Evolutionary conservation across 2,329 filamentous ascomycete species (phyloP).

Genomic region (Colletotrichum cuscutae): DNA sequence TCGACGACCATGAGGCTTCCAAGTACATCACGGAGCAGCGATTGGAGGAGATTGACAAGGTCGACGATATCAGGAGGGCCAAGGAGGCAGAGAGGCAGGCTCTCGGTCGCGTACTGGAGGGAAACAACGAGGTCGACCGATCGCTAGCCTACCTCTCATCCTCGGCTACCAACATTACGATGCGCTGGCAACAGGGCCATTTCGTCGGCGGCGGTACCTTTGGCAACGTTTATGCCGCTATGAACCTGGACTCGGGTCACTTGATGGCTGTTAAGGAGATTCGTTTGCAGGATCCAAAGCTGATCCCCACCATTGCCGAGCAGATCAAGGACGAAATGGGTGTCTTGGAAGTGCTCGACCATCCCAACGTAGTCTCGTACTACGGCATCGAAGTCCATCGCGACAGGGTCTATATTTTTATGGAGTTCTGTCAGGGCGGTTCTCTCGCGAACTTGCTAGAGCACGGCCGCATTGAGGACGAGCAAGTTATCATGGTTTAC

Average conservation of each 20-base stretch:
- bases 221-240: conserved; percentile 95
- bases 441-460: conserved; percentile 90
- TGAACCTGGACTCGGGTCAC: conserved; percentile 95
- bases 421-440: conserved; percentile 98
- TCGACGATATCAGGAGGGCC: conserved; percentile 82
- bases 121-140: conserved; percentile 93
- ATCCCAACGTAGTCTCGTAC: conserved; percentile 97
- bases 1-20: conserved; percentile 87
- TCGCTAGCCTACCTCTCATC: conserved; percentile 94
- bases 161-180: conserved; percentile 91
- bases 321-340: conserved; percentile 98
- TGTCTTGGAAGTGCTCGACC: conserved; percentile 92
- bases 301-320: conserved; percentile 92
- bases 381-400: conserved; percentile 98
- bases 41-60: conserved; percentile 74
- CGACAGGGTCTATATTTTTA: conserved; percentile 99
- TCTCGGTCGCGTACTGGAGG: conserved; percentile 90
- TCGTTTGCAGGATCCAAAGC: conserved; percentile 92
- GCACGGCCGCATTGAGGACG: conserved; percentile 96
- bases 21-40: conserved; percentile 80
- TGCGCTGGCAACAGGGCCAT: conserved; percentile 99
- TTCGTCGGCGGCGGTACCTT: conserved; percentile 98
- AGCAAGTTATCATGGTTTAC: conserved; percentile 97
- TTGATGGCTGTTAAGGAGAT: conserved; percentile 99
- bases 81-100: conserved; percentile 88